phyloP scores from a whole-genome alignment of 176 grass and related monocot species.

The Triticum monococcum region DNA sequence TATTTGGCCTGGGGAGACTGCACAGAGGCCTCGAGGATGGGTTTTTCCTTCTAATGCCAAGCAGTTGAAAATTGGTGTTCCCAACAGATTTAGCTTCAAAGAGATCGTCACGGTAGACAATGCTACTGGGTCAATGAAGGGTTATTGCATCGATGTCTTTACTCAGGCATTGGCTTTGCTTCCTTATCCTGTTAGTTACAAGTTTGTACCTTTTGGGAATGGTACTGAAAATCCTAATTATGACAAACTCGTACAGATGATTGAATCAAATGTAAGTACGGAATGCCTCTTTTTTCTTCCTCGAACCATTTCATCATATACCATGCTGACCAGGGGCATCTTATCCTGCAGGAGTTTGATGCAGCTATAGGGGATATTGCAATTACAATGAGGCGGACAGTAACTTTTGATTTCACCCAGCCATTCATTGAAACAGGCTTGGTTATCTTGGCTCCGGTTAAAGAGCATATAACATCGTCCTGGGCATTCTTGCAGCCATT shows the following conservation, averaged over 20 bases:
- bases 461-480: constrained; percentile 61
- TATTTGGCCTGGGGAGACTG: constrained; percentile 88
- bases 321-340: constrained; percentile 3
- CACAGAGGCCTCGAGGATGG: constrained; percentile 85
- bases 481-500: constrained; percentile 94
- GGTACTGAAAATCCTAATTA: constrained; percentile 71
- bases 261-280: constrained; percentile 71
- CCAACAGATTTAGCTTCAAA: constrained; percentile 69
- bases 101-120: constrained; percentile 62
- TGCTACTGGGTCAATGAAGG: constrained; percentile 56
- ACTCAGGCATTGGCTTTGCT: constrained; percentile 74
- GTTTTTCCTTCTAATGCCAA: constrained; percentile 72
- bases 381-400: constrained; percentile 76
- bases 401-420: constrained; percentile 73
- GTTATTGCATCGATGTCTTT: constrained; percentile 94
- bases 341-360: constrained; percentile 68
- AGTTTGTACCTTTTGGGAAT: constrained; percentile 71
- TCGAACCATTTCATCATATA: constrained; percentile 13
- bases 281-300: background rate
- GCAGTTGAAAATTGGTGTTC: constrained; percentile 79
- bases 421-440: constrained; percentile 85
- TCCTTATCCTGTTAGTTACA: constrained; percentile 91
- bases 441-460: constrained; percentile 79
- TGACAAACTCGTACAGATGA: constrained; percentile 53
- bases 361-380: constrained; percentile 76